phyloP scores from a whole-genome alignment of 169 alveolate genomes.

The Eimeria falciformis region DNA sequence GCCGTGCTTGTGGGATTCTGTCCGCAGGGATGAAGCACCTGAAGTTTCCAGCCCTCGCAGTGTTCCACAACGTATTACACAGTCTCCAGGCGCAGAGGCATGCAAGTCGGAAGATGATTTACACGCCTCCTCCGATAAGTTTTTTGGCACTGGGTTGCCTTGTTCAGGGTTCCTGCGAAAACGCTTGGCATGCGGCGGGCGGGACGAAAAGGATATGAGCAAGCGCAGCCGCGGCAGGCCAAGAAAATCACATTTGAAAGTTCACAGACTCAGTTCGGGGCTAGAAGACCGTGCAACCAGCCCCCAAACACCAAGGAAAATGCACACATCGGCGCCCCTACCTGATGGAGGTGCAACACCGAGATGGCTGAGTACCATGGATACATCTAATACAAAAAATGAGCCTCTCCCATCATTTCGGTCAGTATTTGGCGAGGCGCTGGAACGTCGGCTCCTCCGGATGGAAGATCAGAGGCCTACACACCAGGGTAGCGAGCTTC shows the following conservation, averaged over 20 bases:
- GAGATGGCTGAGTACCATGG: too few species aligned
- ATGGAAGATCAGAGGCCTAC: constrained; percentile 29
- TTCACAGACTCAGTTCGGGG: constrained; percentile 24
- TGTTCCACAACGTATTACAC: background rate
- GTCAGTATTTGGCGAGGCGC: constrained; percentile 15
- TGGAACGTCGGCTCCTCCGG: constrained; percentile 10
- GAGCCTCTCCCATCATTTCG: too few species aligned
- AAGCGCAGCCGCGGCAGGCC: constrained; percentile 72
- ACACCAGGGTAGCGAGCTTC: constrained; percentile 27
- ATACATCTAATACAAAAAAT: too few species aligned
- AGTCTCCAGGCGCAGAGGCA: constrained; percentile 26
- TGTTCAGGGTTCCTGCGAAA: constrained; percentile 44
- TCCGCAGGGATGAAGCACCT: constrained; percentile 52
- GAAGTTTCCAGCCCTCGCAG: constrained; percentile 53
- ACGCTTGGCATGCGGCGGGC: constrained; percentile 32
- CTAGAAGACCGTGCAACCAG: too few species aligned
- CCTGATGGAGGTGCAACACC: constrained; percentile 39
- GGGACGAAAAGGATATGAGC: constrained; percentile 45
- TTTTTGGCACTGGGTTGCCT: constrained; percentile 39
- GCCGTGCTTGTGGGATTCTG: background rate
- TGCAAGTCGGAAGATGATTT: constrained; percentile 65
- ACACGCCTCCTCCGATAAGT: constrained; percentile 39
- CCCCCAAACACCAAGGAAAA: too few species aligned
- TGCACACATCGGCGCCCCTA: too few species aligned
- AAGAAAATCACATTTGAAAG: constrained; percentile 21